Evolutionary conservation across 2,329 filamentous ascomycete species (phyloP).

Genomic region (Camillea tinctor): DNA sequence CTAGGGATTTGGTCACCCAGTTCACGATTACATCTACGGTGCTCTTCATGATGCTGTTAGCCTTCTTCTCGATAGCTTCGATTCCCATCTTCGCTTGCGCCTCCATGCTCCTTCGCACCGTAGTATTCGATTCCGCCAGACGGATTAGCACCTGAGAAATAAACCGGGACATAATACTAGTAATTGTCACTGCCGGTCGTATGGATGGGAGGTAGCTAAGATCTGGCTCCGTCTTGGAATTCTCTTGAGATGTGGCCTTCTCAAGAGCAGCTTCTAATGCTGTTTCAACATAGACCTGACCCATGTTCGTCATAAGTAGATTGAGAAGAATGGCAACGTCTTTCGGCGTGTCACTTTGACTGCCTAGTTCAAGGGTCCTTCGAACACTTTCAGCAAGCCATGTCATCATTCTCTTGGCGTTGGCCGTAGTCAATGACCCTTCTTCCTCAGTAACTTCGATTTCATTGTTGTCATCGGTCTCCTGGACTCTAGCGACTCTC

Average conservation of each 20-base stretch:
- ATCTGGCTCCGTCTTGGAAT: slow-evolving; percentile 80
- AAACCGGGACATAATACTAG: slow-evolving; percentile 90
- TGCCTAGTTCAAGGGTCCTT: slow-evolving; percentile 84
- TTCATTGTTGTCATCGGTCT: slow-evolving; percentile 73
- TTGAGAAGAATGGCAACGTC: slow-evolving; percentile 84
- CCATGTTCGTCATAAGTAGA: slow-evolving; percentile 82
- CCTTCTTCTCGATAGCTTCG: slow-evolving; percentile 79
- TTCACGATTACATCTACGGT: slow-evolving; percentile 68
- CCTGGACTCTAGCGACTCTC: slow-evolving; percentile 80
- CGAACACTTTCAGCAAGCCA: slow-evolving; percentile 97
- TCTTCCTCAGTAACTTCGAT: slow-evolving; percentile 91
- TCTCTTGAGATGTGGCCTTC: slow-evolving; percentile 73
- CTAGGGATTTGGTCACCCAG: slow-evolving; percentile 71
- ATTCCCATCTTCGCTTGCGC: slow-evolving; percentile 74
- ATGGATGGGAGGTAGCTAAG: slow-evolving; percentile 78
- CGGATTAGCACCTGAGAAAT: slow-evolving; percentile 88
- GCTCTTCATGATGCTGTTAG: slow-evolving; percentile 58
- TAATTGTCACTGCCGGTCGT: slow-evolving; percentile 80
- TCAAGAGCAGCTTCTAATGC: slow-evolving; percentile 70
- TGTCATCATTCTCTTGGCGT: slow-evolving; percentile 95
- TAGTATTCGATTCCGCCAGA: slow-evolving; percentile 84
- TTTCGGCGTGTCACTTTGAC: slow-evolving; percentile 85
- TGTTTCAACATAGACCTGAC: slow-evolving; percentile 73
- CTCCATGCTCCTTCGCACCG: slow-evolving; percentile 85
- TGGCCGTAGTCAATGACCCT: slow-evolving; percentile 75